Conservation (phyloP, 1,284 basidiomycete species). For the Apiotrichum akiyoshidainum region DNA sequence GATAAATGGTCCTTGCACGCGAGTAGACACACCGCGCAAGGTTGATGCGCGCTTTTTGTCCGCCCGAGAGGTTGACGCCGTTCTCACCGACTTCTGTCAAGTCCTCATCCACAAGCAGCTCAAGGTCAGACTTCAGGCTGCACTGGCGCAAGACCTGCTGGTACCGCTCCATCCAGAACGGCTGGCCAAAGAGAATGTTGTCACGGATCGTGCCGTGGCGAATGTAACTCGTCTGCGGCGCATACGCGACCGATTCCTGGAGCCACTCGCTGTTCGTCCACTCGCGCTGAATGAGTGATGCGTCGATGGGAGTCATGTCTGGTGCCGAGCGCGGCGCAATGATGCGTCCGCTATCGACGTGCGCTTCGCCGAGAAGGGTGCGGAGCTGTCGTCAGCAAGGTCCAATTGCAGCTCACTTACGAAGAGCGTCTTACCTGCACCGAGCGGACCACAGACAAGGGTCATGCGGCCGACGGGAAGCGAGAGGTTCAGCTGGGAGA, state of each 20-base stretch:
- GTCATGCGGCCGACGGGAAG: constrained; percentile 39
- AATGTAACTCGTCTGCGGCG: constrained; percentile 49
- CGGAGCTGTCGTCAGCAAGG: constrained; percentile 32
- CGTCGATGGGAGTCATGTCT: constrained; percentile 30
- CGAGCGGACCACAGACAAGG: constrained; percentile 47
- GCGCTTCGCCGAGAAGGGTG: constrained; percentile 44
- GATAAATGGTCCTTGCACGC: constrained; percentile 62
- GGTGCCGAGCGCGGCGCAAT: constrained; percentile 30
- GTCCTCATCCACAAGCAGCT: constrained; percentile 45
- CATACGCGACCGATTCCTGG: constrained; percentile 42
- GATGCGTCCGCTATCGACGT: constrained; percentile 26
- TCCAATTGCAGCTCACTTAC: constrained; percentile 24
- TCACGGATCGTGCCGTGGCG: constrained; percentile 48
- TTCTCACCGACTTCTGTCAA: constrained; percentile 79
- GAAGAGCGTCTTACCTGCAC: constrained; percentile 48
- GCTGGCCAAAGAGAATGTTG: constrained; percentile 52
- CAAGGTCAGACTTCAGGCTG: constrained; percentile 43
- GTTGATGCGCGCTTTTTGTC: constrained; percentile 68
- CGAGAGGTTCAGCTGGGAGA: constrained; percentile 31
- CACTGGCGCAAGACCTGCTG: constrained; percentile 39
- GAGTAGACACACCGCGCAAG: constrained; percentile 78
- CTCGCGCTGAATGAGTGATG: constrained; percentile 10
- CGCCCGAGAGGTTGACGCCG: constrained; percentile 60
- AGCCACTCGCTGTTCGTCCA: constrained; percentile 40
- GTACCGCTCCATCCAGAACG: constrained; percentile 46